Evolutionary conservation across 768 basidiomycete species (phyloP).

Genomic region (Lanmaoa rubissima): DNA sequence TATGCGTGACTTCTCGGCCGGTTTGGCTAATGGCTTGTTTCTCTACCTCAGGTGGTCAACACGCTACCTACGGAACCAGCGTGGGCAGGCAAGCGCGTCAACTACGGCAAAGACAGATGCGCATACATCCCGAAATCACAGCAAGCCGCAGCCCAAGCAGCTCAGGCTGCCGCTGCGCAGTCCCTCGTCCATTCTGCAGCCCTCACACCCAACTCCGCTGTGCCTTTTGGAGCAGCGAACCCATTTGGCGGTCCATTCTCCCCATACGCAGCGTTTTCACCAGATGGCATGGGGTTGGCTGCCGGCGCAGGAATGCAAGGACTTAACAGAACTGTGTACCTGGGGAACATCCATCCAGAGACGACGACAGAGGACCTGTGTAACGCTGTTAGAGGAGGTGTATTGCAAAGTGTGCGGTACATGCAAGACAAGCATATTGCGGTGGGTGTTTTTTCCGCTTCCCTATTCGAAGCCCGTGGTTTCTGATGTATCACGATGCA

Average conservation of each 20-base stretch:
- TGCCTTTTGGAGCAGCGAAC: slow-evolving; percentile 30
- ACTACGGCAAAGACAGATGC: slow-evolving; percentile 98
- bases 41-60: slow-evolving; percentile 74
- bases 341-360: slow-evolving; percentile 97
- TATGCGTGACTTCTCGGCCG: not conserved
- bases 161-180: slow-evolving; percentile 84
- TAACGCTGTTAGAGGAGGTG: slow-evolving; percentile 95
- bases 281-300: slow-evolving; percentile 37
- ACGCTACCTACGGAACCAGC: slow-evolving; percentile 87
- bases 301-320: slow-evolving; percentile 42
- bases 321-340: slow-evolving; percentile 90
- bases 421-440: slow-evolving; percentile 98
- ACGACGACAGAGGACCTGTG: slow-evolving; percentile 93
- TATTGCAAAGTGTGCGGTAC: slow-evolving; percentile 91
- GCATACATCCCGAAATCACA: slow-evolving; percentile 97
- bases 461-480: not conserved
- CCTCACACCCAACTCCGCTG: slow-evolving; percentile 30
- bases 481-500: slow-evolving; percentile 1
- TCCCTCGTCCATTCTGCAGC: slow-evolving; percentile 53
- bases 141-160: slow-evolving; percentile 83
- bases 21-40: not conserved
- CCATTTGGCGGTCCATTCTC: slow-evolving; percentile 39
- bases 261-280: slow-evolving; percentile 52
- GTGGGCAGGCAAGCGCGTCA: slow-evolving; percentile 96
- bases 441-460: slow-evolving; percentile 44